Evolutionary conservation across 2,329 filamentous ascomycete species (phyloP), one percentile per base, ranked within the genome.

Genomic region (Aureobasidium sp.): DNA sequence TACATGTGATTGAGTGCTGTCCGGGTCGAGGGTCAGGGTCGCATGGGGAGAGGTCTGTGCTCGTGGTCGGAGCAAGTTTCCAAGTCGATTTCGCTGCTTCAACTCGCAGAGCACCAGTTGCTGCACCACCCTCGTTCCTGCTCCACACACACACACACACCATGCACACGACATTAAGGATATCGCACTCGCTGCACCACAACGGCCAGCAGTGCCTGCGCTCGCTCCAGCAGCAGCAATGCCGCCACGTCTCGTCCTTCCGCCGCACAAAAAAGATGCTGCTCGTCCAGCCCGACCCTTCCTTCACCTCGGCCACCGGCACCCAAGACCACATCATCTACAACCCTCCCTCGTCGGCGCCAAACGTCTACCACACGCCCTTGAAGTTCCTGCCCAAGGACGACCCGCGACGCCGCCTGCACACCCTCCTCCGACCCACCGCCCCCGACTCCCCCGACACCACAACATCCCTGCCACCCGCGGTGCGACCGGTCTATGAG

Each of bases 321-420:
- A 19, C 38, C 15, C 60, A 63, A 54, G 78, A 82, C 61, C 79
- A 82, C 67, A 84, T 85, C 69, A 78, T 87, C 69, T 84, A 83
- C 77, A 87, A 87, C 66, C 85, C 85, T 37, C 85, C 85, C 0
- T 83, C 84, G 7, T 81, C 82, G 29, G 79, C 81, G 7, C 84
- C 85, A 8, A 84, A 78, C 63, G 79, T 84, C 25, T 84, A 84
- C 67, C 81, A 85, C 69, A 88, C 85, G 1, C 85, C 85, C 1
- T 73, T 78, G 29, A 84, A 85, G 65, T 88, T 88, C 69, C 77
- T 88, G 8, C 85, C 85, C 5, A 69, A 75, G 58, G 74, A 77
- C 64, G 85, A 88, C 72, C 75, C 77, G 23, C 77, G 84, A 60
- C 74, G 77, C 63, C 67, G 70, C 43, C 70, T 84, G 31, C 78